These are phyloP conservation scores for Leccinum variabile DNA, from an alignment of 1,284 basidiomycete genomes.

Conservation along the genomic window DNA sequence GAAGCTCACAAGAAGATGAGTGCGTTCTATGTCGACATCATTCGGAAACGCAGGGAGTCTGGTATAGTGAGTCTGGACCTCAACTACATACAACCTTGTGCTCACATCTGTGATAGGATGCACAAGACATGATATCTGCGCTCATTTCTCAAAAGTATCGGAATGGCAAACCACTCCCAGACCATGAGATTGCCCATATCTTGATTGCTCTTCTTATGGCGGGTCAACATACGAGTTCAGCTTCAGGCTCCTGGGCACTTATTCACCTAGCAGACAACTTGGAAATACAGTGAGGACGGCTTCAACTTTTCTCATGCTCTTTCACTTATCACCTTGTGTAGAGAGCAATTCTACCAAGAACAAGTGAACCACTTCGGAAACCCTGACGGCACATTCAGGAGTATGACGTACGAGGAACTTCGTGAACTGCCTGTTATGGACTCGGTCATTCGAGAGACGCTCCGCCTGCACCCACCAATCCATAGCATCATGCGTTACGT, in stretches of 20 bases:
- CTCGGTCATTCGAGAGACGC: conserved; percentile 89
- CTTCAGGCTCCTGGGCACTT: conserved; percentile 90
- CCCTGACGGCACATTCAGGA: conserved; percentile 77
- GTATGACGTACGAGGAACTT: conserved; percentile 87
- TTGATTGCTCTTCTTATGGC: conserved; percentile 97
- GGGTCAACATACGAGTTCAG: conserved; percentile 96
- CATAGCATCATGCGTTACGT: conserved; percentile 93
- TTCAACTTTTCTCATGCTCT: background rate
- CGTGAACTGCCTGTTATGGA: conserved; percentile 84
- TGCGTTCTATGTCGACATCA: conserved; percentile 90
- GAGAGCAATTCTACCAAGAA: conserved; percentile 83
- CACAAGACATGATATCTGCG: conserved; percentile 92
- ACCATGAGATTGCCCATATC: conserved; percentile 95
- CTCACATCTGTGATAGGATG: conserved; percentile 45
- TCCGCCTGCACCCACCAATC: conserved; percentile 90
- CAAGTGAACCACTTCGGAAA: conserved; percentile 84
- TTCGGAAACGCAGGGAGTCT: conserved; percentile 70
- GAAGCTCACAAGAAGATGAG: conserved; percentile 92
- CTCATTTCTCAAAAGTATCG: conserved; percentile 88
- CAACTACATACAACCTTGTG: background rate
- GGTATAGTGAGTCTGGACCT: conserved; percentile 39
- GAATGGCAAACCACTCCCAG: conserved; percentile 74
- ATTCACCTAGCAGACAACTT: conserved; percentile 84
- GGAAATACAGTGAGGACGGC: conserved; percentile 66
- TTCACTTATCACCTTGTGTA: conserved; percentile 31